Percentiles rank a stretch among this genome's conserved stretches.
Evolutionary conservation across 306 rosid species (phyloP).

Genomic region (Crataegus laevigata): DNA sequence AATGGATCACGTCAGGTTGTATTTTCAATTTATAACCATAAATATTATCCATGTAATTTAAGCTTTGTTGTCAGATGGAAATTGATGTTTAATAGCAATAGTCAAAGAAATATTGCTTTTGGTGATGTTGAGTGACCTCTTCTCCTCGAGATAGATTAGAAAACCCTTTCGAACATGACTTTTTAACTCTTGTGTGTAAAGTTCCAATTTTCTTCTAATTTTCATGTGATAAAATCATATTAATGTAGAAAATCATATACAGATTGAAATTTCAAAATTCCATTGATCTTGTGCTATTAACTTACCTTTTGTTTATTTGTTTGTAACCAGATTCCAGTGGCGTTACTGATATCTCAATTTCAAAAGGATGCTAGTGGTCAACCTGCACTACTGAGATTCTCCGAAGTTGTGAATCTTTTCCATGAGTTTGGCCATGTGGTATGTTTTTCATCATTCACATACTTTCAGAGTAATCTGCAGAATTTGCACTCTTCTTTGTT

Average conservation of each 20-base stretch:
- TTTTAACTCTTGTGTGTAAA: not conserved
- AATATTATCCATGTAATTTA: not conserved
- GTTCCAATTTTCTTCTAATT: not conserved
- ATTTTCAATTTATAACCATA: not conserved
- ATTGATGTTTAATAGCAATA: not conserved
- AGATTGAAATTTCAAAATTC: not conserved
- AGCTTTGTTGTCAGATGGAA: not conserved
- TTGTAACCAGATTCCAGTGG: constrained; percentile 65
- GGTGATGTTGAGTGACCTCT: not conserved
- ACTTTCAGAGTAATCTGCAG: not conserved
- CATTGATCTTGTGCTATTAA: not conserved
- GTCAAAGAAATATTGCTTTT: not conserved
- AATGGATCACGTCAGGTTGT: constrained; percentile 63
- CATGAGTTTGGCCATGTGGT: constrained; percentile 99
- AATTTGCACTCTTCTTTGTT: not conserved
- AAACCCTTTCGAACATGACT: not conserved
- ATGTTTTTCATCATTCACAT: constrained; percentile 33
- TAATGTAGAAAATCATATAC: not conserved
- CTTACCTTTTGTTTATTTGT: constrained; percentile 6
- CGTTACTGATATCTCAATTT: constrained; percentile 60
- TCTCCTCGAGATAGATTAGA: not conserved
- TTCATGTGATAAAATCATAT: not conserved
- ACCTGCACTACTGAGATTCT: constrained; percentile 70
- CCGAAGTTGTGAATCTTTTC: constrained; percentile 88
- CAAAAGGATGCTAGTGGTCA: constrained; percentile 49